Percentiles rank a stretch among this genome's conserved stretches.
Conservation (phyloP, 345 rosid genomes). For the Anastatica hierochuntica region DNA sequence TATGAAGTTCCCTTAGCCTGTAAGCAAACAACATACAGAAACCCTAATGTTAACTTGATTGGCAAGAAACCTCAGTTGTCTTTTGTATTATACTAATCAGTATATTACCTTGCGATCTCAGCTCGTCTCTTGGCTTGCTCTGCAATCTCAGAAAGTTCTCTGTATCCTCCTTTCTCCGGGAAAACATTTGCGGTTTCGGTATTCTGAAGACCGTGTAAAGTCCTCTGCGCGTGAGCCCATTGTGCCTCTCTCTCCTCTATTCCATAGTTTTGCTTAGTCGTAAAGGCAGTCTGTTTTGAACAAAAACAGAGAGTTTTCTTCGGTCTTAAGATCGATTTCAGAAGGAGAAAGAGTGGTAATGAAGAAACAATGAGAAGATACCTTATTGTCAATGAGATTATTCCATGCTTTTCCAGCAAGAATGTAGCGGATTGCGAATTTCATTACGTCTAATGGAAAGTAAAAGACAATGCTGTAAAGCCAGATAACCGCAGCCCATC, state of each 20-base stretch:
- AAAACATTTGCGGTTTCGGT: slow-evolving; percentile 36
- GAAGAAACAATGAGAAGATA: slow-evolving; percentile 15
- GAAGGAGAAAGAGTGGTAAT: neutral
- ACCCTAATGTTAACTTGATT: neutral
- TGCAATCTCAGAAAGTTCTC: slow-evolving; percentile 73
- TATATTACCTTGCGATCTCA: slow-evolving; percentile 73
- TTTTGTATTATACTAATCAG: neutral
- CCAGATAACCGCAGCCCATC: slow-evolving; percentile 77
- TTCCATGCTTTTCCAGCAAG: slow-evolving; percentile 78
- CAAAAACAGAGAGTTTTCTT: neutral
- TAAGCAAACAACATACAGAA: no score
- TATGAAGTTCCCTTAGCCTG: slow-evolving; percentile 75
- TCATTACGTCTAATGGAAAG: slow-evolving; percentile 65
- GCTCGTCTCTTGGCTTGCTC: slow-evolving; percentile 89
- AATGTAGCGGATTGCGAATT: slow-evolving; percentile 69
- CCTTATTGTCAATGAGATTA: slow-evolving; percentile 71
- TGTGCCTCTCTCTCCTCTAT: slow-evolving; percentile 87
- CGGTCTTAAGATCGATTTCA: neutral
- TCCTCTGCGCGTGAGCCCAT: slow-evolving; percentile 83
- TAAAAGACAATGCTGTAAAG: slow-evolving; percentile 64
- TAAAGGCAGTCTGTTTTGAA: slow-evolving; percentile 63
- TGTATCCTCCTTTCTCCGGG: slow-evolving; percentile 50
- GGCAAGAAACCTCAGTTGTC: neutral
- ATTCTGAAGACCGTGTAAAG: slow-evolving; percentile 71
- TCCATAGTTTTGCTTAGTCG: slow-evolving; percentile 81